Base-by-base conservation (phyloP, 176 grass and related monocot genomes). In the Panicum miliaceum region DNA sequence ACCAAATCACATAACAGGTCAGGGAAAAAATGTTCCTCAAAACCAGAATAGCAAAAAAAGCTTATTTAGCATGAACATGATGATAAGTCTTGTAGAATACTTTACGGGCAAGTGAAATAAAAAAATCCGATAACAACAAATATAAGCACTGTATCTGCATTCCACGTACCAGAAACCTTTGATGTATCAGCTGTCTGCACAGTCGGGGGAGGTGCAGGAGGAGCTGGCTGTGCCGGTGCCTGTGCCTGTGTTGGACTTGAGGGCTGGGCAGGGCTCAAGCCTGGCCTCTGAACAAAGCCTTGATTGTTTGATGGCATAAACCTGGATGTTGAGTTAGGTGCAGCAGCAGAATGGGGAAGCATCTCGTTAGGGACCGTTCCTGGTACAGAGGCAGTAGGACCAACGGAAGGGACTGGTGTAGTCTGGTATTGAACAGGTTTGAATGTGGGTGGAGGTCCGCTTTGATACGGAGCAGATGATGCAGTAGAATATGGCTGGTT, bases 171-270 rank as follows among this genome's bases (percentile, higher is more conserved):
- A 81, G 93, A 91, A 36, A 96, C 93, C 60, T 94, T 99, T n/a
- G 91, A 94, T 45, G 91, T 99, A 91, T 99, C 93, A 75, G 80
- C 96, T 73, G 96, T 94, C 83, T 92, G 91, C 59, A 99, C 88
- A 41, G 96, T 99, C 25, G 84, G 84, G 64, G 96, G 81, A 81
- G 93, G 96, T 77, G 91, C 91, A 77, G 89, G 79, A 77, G 96
- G 88, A 16, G 65, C 58, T 76, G 88, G 70, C 62, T 96, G 89
- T 26, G 64, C 18, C 35, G 84, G 87, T 43, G 82, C 61, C 42
- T 92, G 87, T 43, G 53, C 87, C 52, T 90, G 86, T 78, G 89
- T 90, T 45, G 96, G 93, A 88, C 91, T 99, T 61, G 90, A 99
- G 59, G 96, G 91, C 72, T 99, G 96, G 15, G 54, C 91, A 85